Evolutionary conservation across 2,329 filamentous ascomycete genomes (phyloP).

Genomic region (Capronia epimyces): DNA sequence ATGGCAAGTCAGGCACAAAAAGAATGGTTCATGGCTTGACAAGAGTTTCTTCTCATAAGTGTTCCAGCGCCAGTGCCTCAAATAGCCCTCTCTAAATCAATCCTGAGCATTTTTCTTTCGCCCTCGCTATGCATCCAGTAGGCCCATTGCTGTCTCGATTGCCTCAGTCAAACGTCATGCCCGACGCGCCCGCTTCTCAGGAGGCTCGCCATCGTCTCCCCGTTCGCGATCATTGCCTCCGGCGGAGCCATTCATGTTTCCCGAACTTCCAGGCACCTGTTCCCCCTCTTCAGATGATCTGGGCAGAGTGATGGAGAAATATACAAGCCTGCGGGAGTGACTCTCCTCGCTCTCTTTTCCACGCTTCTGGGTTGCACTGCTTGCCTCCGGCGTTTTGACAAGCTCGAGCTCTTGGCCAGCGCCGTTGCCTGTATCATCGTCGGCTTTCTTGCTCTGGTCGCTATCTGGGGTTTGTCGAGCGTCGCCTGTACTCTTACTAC

Average conservation of each 20-base stretch:
- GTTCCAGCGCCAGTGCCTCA: neutral
- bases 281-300: neutral
- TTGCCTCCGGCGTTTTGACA: neutral
- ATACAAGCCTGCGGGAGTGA: slow-evolving; percentile 5
- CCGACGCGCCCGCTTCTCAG: slow-evolving; percentile 16
- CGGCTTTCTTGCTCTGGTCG: neutral
- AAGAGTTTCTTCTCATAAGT: neutral
- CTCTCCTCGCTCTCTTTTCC: neutral
- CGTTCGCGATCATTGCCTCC: slow-evolving; percentile 2
- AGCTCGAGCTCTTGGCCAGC: neutral
- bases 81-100: neutral
- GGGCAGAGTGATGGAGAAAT: slow-evolving; percentile 19
- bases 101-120: neutral
- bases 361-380: neutral
- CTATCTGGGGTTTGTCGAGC: neutral
- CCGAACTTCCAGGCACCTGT: neutral
- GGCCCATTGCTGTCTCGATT: neutral
- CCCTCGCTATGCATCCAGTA: neutral
- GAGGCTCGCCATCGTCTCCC: slow-evolving; percentile 10
- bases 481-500: slow-evolving; percentile 4
- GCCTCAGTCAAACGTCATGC: slow-evolving; percentile 1
- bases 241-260: neutral
- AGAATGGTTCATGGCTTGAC: neutral
- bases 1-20: neutral
- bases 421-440: neutral